Conservation (phyloP, 306 rosid genomes). For the Prunus persica region DNA sequence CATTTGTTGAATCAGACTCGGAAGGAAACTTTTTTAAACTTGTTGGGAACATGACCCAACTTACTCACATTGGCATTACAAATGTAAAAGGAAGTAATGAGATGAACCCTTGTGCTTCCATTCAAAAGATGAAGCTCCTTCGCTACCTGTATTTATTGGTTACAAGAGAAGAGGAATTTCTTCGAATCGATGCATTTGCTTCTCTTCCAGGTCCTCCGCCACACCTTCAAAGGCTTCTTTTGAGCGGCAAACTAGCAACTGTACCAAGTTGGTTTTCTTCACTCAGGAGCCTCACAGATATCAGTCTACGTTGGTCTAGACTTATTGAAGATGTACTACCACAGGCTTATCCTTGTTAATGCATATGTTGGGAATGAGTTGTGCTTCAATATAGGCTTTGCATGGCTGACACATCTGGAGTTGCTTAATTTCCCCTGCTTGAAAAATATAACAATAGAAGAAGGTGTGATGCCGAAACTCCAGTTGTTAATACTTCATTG, state of each 20-base stretch:
- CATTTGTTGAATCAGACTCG: background rate
- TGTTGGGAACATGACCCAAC: conserved; percentile 3
- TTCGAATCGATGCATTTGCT: background rate
- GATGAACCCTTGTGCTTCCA: too few relatives aligned
- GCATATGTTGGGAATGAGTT: conserved; percentile 1
- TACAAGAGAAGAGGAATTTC: background rate
- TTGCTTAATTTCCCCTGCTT: background rate
- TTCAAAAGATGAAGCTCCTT: too few relatives aligned
- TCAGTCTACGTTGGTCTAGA: too few relatives aligned
- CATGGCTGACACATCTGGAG: background rate
- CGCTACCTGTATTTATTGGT: too few relatives aligned
- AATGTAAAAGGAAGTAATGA: too few relatives aligned
- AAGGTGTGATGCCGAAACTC: conserved; percentile 11
- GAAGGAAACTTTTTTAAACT: background rate
- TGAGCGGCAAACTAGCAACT: too few relatives aligned
- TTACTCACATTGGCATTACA: background rate
- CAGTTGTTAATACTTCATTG: background rate
- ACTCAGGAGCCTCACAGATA: too few relatives aligned
- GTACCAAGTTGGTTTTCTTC: too few relatives aligned
- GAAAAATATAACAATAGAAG: background rate
- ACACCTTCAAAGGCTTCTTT: too few relatives aligned
- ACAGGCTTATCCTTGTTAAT: background rate
- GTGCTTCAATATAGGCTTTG: background rate
- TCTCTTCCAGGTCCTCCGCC: too few relatives aligned
- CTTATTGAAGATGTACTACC: too few relatives aligned